A percentile compares a stretch with the other conserved stretches of the same genome.
These are phyloP conservation scores for Malassezia obtusa DNA, from an alignment of 1,284 basidiomycete species.

Conservation along the genomic window DNA sequence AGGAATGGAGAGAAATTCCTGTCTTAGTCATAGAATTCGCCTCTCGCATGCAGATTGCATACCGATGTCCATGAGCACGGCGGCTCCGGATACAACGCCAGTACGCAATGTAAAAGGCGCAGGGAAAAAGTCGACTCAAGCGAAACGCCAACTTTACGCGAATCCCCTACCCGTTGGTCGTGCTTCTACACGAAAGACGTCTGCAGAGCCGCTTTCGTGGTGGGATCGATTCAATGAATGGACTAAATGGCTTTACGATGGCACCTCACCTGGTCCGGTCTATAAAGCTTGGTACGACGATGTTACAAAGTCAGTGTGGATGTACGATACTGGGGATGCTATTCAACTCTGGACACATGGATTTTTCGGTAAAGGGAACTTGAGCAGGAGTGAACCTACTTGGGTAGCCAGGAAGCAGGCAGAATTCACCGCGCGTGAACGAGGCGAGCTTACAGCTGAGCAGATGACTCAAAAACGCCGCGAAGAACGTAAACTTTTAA, in stretches of 20 bases:
- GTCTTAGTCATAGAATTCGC: no score
- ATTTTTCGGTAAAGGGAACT: conserved; percentile 92
- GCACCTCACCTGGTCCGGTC: conserved; percentile 4
- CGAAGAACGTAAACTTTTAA: conserved; percentile 39
- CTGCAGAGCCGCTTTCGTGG: neutral
- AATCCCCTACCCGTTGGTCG: conserved; percentile 25
- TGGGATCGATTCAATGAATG: conserved; percentile 10
- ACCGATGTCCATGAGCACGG: neutral
- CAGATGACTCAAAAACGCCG: conserved; percentile 41
- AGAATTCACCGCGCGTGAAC: conserved; percentile 51
- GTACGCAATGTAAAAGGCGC: conserved; percentile 17
- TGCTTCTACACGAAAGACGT: neutral
- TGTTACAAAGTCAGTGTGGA: conserved; percentile 29
- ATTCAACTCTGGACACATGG: conserved; percentile 70
- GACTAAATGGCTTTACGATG: conserved; percentile 7
- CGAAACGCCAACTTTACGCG: conserved; percentile 30
- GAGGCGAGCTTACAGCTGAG: conserved; percentile 39
- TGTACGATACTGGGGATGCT: conserved; percentile 27
- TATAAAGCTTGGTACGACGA: conserved; percentile 24
- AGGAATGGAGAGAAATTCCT: no score
- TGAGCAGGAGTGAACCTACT: conserved; percentile 85
- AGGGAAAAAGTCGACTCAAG: conserved; percentile 31
- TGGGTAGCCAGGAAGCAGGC: conserved; percentile 56
- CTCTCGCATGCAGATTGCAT: no score
- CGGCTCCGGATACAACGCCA: neutral